These are phyloP conservation scores for Kurtzmaniella cleridarum DNA, from an alignment of 805 yeast genomes.

Conservation along the genomic window DNA sequence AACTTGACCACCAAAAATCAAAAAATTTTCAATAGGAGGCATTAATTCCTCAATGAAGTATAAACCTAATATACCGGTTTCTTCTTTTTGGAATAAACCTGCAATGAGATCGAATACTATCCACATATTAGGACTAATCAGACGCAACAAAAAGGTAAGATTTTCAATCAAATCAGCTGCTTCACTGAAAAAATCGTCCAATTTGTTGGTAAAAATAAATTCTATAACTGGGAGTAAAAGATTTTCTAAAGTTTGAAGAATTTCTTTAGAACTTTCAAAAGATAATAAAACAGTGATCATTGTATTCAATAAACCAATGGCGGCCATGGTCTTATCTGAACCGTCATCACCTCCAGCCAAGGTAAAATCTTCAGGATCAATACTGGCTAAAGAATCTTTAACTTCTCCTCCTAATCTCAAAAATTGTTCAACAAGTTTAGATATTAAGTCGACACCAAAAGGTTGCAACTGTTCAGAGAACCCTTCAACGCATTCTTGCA, in stretches of 20 bases:
- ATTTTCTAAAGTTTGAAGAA: conserved; percentile 59
- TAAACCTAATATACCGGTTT: conserved; percentile 39
- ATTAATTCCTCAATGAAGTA: conserved; percentile 70
- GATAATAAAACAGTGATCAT: conserved; percentile 76
- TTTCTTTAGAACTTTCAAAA: conserved; percentile 71
- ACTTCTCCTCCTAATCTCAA: conserved; percentile 34
- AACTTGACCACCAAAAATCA: conserved; percentile 46
- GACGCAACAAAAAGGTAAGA: conserved; percentile 32
- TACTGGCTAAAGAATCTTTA: conserved; percentile 45
- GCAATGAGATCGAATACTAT: conserved; percentile 49
- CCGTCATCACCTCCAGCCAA: conserved; percentile 25
- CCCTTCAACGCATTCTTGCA: conserved; percentile 92
- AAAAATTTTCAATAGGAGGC: conserved; percentile 68
- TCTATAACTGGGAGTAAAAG: conserved; percentile 65
- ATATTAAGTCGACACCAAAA: conserved; percentile 56
- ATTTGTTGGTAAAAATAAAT: conserved; percentile 57
- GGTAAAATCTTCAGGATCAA: conserved; percentile 21
- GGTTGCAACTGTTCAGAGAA: conserved; percentile 86
- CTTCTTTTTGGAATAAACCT: conserved; percentile 17
- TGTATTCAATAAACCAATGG: conserved; percentile 74
- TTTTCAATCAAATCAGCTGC: conserved; percentile 63
- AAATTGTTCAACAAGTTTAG: conserved; percentile 67
- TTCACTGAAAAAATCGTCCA: conserved; percentile 74
- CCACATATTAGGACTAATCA: conserved; percentile 69
- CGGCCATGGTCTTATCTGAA: conserved; percentile 76